These are phyloP conservation scores for Kodamaea lidongshanica DNA, from an alignment of 805 yeast species.

Conservation along the genomic window DNA sequence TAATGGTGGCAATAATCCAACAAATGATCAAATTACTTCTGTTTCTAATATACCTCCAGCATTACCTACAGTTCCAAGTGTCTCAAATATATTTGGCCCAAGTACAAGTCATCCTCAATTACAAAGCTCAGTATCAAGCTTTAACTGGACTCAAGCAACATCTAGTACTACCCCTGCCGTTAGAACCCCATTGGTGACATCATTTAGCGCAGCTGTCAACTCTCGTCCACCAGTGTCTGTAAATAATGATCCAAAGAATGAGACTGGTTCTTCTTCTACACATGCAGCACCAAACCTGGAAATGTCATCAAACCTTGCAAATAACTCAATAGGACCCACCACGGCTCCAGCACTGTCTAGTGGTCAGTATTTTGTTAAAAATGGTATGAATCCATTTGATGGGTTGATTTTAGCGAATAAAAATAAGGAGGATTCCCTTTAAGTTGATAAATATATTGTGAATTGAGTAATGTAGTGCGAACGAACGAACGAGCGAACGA, in stretches of 20 bases:
- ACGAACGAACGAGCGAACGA: too few species aligned
- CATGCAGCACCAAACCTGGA: conserved; percentile 2
- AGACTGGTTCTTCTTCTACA: conserved; percentile 5
- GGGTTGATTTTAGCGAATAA: conserved; percentile 28
- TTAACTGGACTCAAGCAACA: conserved; percentile 10
- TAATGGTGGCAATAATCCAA: conserved; percentile 2
- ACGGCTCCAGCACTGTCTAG: conserved; percentile 27
- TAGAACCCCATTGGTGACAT: conserved; percentile 23
- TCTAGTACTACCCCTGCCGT: conserved; percentile 12
- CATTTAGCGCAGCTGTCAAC: conserved; percentile 13
- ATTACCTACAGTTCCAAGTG: conserved; percentile 26
- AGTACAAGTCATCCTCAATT: conserved; percentile 19
- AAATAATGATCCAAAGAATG: conserved; percentile 1
- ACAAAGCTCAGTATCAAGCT: conserved; percentile 12
- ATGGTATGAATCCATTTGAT: conserved; percentile 35
- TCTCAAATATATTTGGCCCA: conserved; percentile 29
- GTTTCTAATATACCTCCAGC: conserved; percentile 18
- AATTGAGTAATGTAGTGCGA: too few species aligned
- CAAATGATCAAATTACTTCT: too few species aligned
- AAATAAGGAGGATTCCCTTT: conserved; percentile 8
- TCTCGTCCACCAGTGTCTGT: too few species aligned
- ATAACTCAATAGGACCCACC: too few species aligned
- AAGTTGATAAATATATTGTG: too few species aligned
- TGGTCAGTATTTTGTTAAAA: conserved; percentile 30
- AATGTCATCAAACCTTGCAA: conserved; percentile 6